phyloP scores from a whole-genome alignment of 2,329 filamentous ascomycete genomes.

The Biscogniauxia marginata region DNA sequence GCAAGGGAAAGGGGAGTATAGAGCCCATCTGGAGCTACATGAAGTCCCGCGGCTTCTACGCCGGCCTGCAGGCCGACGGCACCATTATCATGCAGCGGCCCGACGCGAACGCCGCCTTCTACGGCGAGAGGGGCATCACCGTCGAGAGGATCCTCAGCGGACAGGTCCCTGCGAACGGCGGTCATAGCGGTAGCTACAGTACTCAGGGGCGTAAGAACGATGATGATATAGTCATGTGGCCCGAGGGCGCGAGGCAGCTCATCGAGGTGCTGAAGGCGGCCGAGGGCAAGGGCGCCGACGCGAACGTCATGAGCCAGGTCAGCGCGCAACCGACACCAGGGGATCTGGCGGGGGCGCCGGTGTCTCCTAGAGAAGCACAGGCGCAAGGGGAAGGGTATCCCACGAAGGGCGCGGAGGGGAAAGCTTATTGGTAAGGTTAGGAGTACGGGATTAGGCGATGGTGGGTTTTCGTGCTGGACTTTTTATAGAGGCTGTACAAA shows the following conservation, averaged over 20 bases:
- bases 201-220: constrained; percentile 32
- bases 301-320: constrained; percentile 20
- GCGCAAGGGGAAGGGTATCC: background rate
- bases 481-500: no score
- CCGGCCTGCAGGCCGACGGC: constrained; percentile 82
- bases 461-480: no score
- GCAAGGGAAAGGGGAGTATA: constrained; percentile 7
- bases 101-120: constrained; percentile 88
- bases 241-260: constrained; percentile 37
- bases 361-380: background rate
- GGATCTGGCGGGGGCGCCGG: constrained; percentile 20
- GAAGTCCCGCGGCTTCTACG: constrained; percentile 86
- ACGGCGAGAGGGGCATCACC: constrained; percentile 58
- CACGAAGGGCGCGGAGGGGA: no score
- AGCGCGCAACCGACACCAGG: constrained; percentile 26
- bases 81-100: constrained; percentile 81
- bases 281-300: constrained; percentile 32
- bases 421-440: no score
- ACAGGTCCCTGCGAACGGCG: constrained; percentile 39
- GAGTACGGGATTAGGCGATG: no score
- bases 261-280: constrained; percentile 40
- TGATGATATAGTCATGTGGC: constrained; percentile 37
- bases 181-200: constrained; percentile 22
- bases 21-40: constrained; percentile 80
- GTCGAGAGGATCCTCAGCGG: constrained; percentile 49